Evolutionary conservation across 805 yeast genomes (phyloP).

Genomic region (Starmerella ratchasimensis): DNA sequence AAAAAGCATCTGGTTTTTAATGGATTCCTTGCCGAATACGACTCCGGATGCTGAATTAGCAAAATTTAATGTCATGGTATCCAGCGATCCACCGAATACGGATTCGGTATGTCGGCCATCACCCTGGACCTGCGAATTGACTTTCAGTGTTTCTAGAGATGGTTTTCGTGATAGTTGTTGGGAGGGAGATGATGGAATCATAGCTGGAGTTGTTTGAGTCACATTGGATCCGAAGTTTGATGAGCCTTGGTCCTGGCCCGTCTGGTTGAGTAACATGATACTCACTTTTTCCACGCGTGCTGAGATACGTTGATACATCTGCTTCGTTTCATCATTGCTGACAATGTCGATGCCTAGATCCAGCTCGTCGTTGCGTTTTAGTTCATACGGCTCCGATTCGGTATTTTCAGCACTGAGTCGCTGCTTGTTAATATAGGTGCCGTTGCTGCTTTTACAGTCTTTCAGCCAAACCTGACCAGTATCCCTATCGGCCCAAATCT

Average conservation of each 20-base stretch:
- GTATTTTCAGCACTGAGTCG: conserved; percentile 48
- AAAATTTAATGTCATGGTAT: conserved; percentile 26
- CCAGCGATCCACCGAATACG: conserved; percentile 27
- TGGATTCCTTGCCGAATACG: conserved; percentile 24
- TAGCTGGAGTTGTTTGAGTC: background rate
- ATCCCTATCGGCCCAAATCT: conserved; percentile 55
- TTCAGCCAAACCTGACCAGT: conserved; percentile 57
- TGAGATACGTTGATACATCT: conserved; percentile 73
- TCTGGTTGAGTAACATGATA: conserved; percentile 36
- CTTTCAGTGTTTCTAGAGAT: conserved; percentile 13
- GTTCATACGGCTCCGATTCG: conserved; percentile 40
- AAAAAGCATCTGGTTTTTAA: conserved; percentile 22
- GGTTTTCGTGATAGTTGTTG: conserved; percentile 12
- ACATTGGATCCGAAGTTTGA: too few relatives aligned
- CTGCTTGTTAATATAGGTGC: conserved; percentile 75
- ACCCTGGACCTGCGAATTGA: background rate
- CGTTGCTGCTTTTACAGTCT: conserved; percentile 86
- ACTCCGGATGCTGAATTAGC: conserved; percentile 26
- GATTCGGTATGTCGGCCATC: conserved; percentile 16
- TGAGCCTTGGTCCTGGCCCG: conserved; percentile 9
- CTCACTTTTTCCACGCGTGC: conserved; percentile 67
- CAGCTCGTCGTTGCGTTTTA: conserved; percentile 72
- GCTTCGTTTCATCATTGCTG: conserved; percentile 33
- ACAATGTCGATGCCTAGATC: conserved; percentile 82
- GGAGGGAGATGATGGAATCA: background rate